Conservation (phyloP, 2,329 filamentous ascomycete species). For the Botryotinia calthae region DNA sequence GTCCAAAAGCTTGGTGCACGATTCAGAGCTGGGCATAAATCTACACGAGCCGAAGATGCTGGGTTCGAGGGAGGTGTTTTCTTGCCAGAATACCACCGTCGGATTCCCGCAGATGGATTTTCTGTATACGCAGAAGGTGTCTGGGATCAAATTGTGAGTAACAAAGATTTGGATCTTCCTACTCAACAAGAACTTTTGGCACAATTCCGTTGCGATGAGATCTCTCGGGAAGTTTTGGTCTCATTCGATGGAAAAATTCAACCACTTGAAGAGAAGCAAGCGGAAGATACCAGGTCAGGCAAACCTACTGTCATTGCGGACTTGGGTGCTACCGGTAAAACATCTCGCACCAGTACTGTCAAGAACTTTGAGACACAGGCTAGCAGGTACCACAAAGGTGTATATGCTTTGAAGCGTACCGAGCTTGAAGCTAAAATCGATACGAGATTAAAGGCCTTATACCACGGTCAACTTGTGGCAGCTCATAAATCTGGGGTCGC, state of each 20-base stretch:
- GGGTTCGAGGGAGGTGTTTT: constrained; percentile 79
- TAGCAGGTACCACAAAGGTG: constrained; percentile 93
- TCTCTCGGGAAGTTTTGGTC: constrained; percentile 81
- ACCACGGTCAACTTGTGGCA: constrained; percentile 81
- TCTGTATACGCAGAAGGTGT: constrained; percentile 89
- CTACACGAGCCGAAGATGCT: constrained; percentile 66
- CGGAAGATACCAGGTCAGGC: constrained; percentile 70
- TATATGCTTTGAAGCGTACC: constrained; percentile 79
- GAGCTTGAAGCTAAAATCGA: constrained; percentile 89
- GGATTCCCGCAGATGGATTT: constrained; percentile 97
- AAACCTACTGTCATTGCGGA: constrained; percentile 69
- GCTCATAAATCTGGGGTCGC: constrained; percentile 85
- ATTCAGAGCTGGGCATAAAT: constrained; percentile 78
- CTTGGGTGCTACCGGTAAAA: constrained; percentile 70
- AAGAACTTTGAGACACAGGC: constrained; percentile 88
- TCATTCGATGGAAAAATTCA: constrained; percentile 77
- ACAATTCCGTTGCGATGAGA: constrained; percentile 97
- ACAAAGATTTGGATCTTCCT: constrained; percentile 95
- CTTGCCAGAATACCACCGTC: constrained; percentile 87
- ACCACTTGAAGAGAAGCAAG: constrained; percentile 84
- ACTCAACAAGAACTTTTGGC: constrained; percentile 96
- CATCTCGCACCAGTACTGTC: constrained; percentile 68
- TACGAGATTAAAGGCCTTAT: constrained; percentile 80
- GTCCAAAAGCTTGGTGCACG: constrained; percentile 75
- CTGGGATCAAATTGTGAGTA: constrained; percentile 98